phyloP scores from a whole-genome alignment of 768 basidiomycete species.

The Pulveroboletus sp. region DNA sequence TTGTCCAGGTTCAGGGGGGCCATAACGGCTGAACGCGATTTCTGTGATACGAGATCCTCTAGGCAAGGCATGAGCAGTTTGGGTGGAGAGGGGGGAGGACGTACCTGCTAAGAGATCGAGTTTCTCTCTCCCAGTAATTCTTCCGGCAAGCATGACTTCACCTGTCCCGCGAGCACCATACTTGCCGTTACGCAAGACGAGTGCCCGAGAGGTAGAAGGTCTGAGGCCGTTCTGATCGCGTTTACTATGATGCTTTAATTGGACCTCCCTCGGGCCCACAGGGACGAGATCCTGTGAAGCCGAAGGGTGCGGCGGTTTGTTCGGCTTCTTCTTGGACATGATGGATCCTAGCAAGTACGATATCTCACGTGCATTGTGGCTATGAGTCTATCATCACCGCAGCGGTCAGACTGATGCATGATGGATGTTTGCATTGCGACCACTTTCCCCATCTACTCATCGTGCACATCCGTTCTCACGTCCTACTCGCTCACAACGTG shows the following conservation, averaged over 20 bases:
- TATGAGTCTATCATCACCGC: too few species aligned
- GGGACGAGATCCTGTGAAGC: conserved; percentile 45
- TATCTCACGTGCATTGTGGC: too few species aligned
- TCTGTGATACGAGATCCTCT: conserved; percentile 64
- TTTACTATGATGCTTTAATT: conserved; percentile 32
- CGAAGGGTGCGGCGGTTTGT: conserved; percentile 6
- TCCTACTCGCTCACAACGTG: too few species aligned
- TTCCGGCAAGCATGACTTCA: conserved; percentile 54
- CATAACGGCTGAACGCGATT: conserved; percentile 54
- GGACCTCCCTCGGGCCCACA: conserved; percentile 52
- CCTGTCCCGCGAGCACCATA: conserved; percentile 68
- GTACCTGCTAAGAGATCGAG: conserved; percentile 74
- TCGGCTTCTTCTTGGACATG: conserved; percentile 34
- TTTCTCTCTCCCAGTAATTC: conserved; percentile 73
- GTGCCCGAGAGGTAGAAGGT: conserved; percentile 68
- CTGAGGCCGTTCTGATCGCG: conserved; percentile 48
- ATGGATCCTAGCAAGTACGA: background rate
- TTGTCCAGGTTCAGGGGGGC: conserved; percentile 61
- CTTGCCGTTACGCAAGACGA: conserved; percentile 72
- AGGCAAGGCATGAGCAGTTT: conserved; percentile 1
- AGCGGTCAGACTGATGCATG: too few species aligned
- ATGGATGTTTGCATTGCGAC: too few species aligned
- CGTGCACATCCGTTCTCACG: too few species aligned
- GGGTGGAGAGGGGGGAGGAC: conserved; percentile 3
- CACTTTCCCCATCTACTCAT: too few species aligned